Evolutionary conservation across 257 asterid genomes (phyloP).

Genomic region (Solanum pinnatisectum): DNA sequence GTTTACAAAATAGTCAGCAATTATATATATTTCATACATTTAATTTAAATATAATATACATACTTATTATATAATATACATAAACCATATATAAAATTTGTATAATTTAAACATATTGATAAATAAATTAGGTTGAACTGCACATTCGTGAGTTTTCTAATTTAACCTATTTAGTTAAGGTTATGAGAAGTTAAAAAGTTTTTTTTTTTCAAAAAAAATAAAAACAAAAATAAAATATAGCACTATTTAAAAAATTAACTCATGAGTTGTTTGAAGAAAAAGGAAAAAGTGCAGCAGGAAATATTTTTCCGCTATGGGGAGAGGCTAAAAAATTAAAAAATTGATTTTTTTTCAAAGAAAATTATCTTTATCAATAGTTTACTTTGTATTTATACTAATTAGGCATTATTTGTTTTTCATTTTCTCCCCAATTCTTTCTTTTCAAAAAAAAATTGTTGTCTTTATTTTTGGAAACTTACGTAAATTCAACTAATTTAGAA

Average conservation of each 20-base stretch:
- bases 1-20: neutral
- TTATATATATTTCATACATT: too few species aligned
- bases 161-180: neutral
- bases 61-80: too few species aligned
- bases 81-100: neutral
- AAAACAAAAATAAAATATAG: neutral
- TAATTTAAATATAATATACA: too few species aligned
- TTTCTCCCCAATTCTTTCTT: neutral
- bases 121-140: neutral
- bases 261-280: neutral
- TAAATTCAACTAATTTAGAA: too few species aligned
- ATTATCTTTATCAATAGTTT: neutral
- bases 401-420: neutral
- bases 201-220: too few species aligned
- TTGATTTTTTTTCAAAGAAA: neutral
- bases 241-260: neutral
- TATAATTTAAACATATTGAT: too few species aligned
- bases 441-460: too few species aligned
- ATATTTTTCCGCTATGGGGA: neutral
- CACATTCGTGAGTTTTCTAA: neutral
- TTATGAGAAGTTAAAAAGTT: neutral
- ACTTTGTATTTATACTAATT: neutral
- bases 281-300: neutral
- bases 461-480: neutral
- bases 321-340: neutral